Evolutionary conservation across 179 eudicot species (phyloP), one percentile per base, ranked within the genome.

Genomic region (Beta macrorhiza): DNA sequence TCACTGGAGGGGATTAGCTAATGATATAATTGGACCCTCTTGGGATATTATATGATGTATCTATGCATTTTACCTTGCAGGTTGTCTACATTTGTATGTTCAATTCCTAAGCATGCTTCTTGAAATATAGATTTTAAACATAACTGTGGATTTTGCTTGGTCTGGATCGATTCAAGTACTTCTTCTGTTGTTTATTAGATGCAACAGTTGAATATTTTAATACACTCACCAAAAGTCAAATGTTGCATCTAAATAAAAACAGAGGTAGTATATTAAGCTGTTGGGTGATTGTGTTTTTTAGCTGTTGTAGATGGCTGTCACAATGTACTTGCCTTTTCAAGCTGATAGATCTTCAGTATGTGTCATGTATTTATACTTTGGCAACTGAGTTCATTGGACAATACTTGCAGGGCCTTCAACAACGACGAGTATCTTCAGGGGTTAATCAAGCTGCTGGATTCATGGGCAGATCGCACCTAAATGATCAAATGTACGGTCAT

Each of bases 401-500:
- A 59, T n/a, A 42, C 42, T 77, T 79, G 58, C 78, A 86, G 88
- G 88, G 82, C 51, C 59, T 72, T 56, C 88, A 85, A 56, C 88
- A 88, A 72, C 84, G 79, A 61, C 82, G 79, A 49, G 22, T 74
- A 56, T 78, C 55, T 61, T 82, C 83, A 74, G 87, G 87, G 67
- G 65, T 79, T 42, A 83, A 84, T 74, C 90, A 88, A 74, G 69
- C 80, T 80, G 79, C 81, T 52, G 90, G 90, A 49, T 82, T 49
- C 73, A 72, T 82, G 84, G 82, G 87, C 32, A 84, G 89, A 70
- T 63, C 83, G 16, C 85, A 84, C 63, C 78, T 86, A 7, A 86
- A 78, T 78, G 84, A 84, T 80, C 90, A 84, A 49, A 80, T 84
- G 77, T 85, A 85, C 80, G 87, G 84, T 81, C 84, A 83, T 22